phyloP scores from a whole-genome alignment of 2,329 filamentous ascomycete genomes.

The Talaromyces pinophilus region DNA sequence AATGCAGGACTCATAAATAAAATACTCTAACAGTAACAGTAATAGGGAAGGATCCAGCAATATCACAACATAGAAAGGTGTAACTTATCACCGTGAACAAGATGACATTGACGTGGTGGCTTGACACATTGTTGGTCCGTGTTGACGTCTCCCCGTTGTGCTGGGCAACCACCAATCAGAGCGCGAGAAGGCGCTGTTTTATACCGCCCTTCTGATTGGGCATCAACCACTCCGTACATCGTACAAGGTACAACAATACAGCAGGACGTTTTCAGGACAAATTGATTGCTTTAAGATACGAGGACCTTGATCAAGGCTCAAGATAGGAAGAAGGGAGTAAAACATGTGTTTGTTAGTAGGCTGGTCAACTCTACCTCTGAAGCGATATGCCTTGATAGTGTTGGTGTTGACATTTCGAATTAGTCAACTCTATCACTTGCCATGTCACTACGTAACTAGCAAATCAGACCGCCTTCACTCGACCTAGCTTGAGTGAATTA shows the following conservation, averaged over 20 bases:
- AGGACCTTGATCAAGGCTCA: not conserved
- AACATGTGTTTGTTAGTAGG: not conserved
- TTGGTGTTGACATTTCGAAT: not conserved
- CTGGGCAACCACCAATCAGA: slow-evolving; percentile 15
- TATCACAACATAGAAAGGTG: not conserved
- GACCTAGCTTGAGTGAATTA: not conserved
- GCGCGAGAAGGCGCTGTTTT: not conserved
- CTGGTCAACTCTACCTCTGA: not conserved
- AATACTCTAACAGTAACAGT: not conserved
- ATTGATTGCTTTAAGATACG: not conserved
- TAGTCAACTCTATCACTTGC: not conserved
- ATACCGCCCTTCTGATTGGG: not conserved
- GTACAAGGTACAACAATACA: not conserved
- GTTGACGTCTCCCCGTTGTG: slow-evolving; percentile 2
- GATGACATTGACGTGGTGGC: not conserved
- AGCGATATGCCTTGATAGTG: not conserved
- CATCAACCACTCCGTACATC: not conserved
- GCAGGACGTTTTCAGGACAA: not conserved
- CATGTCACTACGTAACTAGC: not conserved
- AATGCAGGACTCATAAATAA: not conserved
- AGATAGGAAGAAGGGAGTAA: not conserved
- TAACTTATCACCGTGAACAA: not conserved
- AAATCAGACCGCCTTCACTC: not conserved
- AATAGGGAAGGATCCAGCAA: not conserved
- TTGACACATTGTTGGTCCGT: not conserved